A percentile compares a stretch with the other conserved stretches of the same genome.
Evolutionary conservation across 108 stramenopile species (phyloP).

Genomic region (Pseudonitzschia pungens): DNA sequence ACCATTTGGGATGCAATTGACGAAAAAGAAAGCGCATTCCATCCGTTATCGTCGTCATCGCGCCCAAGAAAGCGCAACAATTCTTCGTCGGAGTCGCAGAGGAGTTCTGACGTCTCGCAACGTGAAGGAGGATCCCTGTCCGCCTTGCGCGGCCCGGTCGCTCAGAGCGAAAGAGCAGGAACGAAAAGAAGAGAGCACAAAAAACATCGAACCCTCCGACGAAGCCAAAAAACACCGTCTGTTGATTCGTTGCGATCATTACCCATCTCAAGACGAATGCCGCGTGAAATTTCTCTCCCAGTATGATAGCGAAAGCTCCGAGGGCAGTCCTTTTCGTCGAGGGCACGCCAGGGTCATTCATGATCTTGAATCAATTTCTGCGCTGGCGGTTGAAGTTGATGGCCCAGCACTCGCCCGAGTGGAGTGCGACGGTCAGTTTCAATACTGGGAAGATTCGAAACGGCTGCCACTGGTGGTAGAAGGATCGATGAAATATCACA

Average conservation of each 20-base stretch:
- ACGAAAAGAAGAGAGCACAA: neutral
- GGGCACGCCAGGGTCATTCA: neutral
- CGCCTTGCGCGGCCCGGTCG: neutral
- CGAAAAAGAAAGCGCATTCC: neutral
- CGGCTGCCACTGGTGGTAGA: slow-evolving; percentile 1
- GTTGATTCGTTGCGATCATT: neutral
- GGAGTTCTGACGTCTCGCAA: neutral
- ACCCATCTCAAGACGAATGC: slow-evolving; percentile 9
- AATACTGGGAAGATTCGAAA: neutral
- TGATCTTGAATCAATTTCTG: slow-evolving; percentile 2
- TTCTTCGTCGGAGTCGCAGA: neutral
- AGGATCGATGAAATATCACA: neutral
- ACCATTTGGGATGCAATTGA: neutral
- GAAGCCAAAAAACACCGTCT: slow-evolving; percentile 1
- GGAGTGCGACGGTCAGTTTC: neutral
- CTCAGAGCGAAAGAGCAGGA: no score
- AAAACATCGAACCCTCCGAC: slow-evolving; percentile 1
- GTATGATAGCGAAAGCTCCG: neutral
- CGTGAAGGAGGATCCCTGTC: neutral
- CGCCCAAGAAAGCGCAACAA: no score
- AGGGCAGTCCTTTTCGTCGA: neutral
- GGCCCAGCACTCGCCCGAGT: neutral
- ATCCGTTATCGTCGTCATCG: no score
- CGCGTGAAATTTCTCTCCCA: neutral
- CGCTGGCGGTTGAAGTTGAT: slow-evolving; percentile 11